phyloP scores from a whole-genome alignment of 371 early-diverging fungal species.

The Conidiobolus incongruus region DNA sequence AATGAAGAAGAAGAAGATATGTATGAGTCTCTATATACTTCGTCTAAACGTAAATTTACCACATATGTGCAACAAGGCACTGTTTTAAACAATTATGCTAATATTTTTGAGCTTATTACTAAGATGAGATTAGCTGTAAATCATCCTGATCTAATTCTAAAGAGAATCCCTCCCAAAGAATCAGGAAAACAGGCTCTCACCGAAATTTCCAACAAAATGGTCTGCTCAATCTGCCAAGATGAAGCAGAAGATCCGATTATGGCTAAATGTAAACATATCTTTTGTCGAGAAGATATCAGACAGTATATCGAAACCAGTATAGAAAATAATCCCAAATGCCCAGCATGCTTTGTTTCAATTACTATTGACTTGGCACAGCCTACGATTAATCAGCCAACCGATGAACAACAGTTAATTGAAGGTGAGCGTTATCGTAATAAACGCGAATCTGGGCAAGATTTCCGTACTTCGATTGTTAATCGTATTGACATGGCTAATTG shows the following conservation, averaged over 20 bases:
- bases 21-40: conserved; percentile 62
- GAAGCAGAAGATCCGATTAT: conserved; percentile 66
- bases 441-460: conserved; percentile 10
- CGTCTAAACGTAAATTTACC: conserved; percentile 54
- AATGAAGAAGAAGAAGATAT: conserved; percentile 85
- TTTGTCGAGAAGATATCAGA: conserved; percentile 46
- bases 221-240: conserved; percentile 88
- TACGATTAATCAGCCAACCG: conserved; percentile 3
- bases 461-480: conserved; percentile 66
- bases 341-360: conserved; percentile 56
- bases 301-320: conserved; percentile 24
- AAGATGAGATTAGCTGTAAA: conserved; percentile 62
- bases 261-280: conserved; percentile 80
- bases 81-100: conserved; percentile 84
- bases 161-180: conserved; percentile 12
- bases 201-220: conserved; percentile 21
- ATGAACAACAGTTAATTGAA: conserved; percentile 14
- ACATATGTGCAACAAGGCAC: conserved; percentile 71
- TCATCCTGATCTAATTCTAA: conserved; percentile 69
- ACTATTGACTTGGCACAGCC: conserved; percentile 66
- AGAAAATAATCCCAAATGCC: conserved; percentile 40
- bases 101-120: conserved; percentile 62
- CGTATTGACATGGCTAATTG: conserved; percentile 72
- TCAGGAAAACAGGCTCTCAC: no score
- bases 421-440: not conserved